Conservation (phyloP, 129 eudicot genomes). For the Ambrosia artemisiifolia region DNA sequence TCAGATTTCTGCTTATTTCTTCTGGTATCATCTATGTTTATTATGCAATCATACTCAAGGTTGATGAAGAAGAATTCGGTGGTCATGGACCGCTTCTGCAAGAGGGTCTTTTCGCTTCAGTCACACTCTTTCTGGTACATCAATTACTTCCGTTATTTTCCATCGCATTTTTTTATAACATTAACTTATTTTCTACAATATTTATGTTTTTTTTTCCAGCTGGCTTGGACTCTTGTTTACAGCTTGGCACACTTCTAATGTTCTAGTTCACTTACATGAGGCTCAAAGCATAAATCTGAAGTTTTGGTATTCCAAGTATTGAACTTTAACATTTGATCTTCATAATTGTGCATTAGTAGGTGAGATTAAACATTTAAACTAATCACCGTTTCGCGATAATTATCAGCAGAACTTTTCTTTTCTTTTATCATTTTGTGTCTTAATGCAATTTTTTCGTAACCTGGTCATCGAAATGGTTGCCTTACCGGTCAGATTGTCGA, state of each 20-base stretch:
- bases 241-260: slow-evolving; percentile 88
- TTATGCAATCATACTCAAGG: slow-evolving; percentile 69
- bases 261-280: slow-evolving; percentile 17
- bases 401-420: background rate
- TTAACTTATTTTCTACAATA: background rate
- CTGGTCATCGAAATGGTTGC: no score
- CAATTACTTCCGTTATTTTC: background rate
- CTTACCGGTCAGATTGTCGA: no score
- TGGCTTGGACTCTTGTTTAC: slow-evolving; percentile 93
- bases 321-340: slow-evolving; percentile 7
- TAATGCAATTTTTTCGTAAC: no score
- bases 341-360: slow-evolving; percentile 28
- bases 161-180: background rate
- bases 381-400: background rate
- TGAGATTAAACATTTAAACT: background rate
- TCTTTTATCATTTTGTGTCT: background rate
- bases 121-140: slow-evolving; percentile 83
- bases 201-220: slow-evolving; percentile 51
- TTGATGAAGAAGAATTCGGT: slow-evolving; percentile 97
- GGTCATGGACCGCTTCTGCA: slow-evolving; percentile 97
- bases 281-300: slow-evolving; percentile 8
- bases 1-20: slow-evolving; percentile 75
- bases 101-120: slow-evolving; percentile 95
- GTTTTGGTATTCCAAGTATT: slow-evolving; percentile 13
- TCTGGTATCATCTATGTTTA: slow-evolving; percentile 82